Evolutionary conservation across 2,329 filamentous ascomycete species (phyloP).

Genomic region (Aspergillus sp.): DNA sequence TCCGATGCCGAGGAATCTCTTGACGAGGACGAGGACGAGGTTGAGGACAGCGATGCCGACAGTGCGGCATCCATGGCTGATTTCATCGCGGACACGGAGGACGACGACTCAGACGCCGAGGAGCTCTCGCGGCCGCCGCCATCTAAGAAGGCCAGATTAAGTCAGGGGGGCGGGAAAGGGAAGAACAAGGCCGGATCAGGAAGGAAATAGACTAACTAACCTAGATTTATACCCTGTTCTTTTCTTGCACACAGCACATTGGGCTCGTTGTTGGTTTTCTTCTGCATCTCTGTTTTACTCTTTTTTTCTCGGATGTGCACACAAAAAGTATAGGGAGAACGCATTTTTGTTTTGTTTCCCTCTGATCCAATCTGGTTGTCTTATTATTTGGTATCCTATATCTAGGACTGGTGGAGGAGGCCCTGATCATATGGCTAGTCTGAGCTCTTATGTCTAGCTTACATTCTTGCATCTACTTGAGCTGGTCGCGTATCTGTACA

Average conservation of each 20-base stretch:
- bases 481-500: constrained; percentile 7
- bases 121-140: constrained; percentile 27
- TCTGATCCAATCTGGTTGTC: constrained; percentile 13
- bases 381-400: constrained; percentile 9
- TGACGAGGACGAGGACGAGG: constrained; percentile 57
- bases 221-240: constrained; percentile 26
- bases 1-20: constrained; percentile 51
- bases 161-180: constrained; percentile 24
- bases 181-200: constrained; percentile 32
- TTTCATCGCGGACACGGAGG: constrained; percentile 48
- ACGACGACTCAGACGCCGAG: constrained; percentile 33
- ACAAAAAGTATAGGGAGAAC: constrained; percentile 14
- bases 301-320: constrained; percentile 10
- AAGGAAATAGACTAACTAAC: constrained; percentile 28
- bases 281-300: constrained; percentile 6
- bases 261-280: constrained; percentile 17
- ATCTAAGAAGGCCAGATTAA: constrained; percentile 38
- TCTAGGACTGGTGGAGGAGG: background rate
- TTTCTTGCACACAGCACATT: constrained; percentile 11
- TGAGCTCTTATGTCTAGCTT: constrained; percentile 4
- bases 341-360: background rate
- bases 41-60: constrained; percentile 63
- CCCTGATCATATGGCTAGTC: background rate
- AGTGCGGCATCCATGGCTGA: constrained; percentile 53
- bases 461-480: constrained; percentile 11